A percentile compares a stretch with the other conserved stretches of the same genome.
phyloP scores from a whole-genome alignment of 192 early-diverging fungal genomes.

The Chytriomyces sp. region DNA sequence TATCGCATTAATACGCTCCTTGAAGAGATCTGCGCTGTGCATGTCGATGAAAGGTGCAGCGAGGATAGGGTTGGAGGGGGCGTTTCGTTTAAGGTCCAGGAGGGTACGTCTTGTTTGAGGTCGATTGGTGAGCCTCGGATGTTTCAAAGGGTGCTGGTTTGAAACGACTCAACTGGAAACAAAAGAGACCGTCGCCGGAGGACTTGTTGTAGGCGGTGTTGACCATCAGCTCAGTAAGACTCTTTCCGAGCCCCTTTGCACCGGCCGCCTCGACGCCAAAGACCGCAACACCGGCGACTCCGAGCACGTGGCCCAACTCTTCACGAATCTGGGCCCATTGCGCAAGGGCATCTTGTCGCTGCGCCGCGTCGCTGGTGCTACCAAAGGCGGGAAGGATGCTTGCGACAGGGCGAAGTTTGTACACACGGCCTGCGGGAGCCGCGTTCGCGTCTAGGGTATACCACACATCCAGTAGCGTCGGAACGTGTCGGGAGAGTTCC shows the following conservation, averaged over 20 bases:
- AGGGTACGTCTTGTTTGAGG: slow-evolving; percentile 22
- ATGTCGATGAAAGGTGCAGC: slow-evolving; percentile 24
- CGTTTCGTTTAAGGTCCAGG: slow-evolving; percentile 31
- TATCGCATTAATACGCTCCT: slow-evolving; percentile 13
- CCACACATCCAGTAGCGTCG: slow-evolving; percentile 26
- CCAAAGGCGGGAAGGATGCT: slow-evolving; percentile 21
- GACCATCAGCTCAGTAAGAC: slow-evolving; percentile 19
- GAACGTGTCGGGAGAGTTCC: not conserved
- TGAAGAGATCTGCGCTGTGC: slow-evolving; percentile 12
- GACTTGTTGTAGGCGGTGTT: not conserved
- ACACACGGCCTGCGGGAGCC: not conserved
- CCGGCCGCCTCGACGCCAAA: slow-evolving; percentile 5
- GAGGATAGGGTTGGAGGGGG: not conserved
- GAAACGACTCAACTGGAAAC: slow-evolving; percentile 30
- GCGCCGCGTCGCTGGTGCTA: not conserved
- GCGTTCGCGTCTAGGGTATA: slow-evolving; percentile 27
- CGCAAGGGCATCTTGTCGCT: slow-evolving; percentile 5
- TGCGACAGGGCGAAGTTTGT: slow-evolving; percentile 15
- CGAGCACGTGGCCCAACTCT: not conserved
- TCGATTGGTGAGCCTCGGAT: not conserved
- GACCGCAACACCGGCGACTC: not conserved
- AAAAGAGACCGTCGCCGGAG: slow-evolving; percentile 22
- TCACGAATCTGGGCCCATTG: slow-evolving; percentile 7
- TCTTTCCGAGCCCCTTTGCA: slow-evolving; percentile 6
- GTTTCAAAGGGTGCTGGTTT: not conserved